A percentile compares a stretch with the other conserved stretches of the same genome.
These are phyloP conservation scores for Lizonia empirigonia DNA, from an alignment of 2,329 filamentous ascomycete genomes.

Conservation along the genomic window DNA sequence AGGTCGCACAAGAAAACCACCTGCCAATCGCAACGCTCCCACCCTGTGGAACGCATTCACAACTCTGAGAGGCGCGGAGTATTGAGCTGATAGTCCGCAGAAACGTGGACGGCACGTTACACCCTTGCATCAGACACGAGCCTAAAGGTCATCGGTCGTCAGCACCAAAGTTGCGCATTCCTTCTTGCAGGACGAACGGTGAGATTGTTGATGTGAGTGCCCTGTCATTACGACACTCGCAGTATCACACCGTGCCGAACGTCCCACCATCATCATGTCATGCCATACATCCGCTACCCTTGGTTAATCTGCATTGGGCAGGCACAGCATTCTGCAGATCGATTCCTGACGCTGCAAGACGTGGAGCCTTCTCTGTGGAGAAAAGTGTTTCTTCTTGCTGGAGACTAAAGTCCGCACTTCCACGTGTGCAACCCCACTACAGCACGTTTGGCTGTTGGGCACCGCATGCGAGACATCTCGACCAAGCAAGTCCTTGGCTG, in stretches of 20 bases:
- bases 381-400: background rate
- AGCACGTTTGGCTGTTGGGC: conserved; percentile 28
- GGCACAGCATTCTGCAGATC: conserved; percentile 2
- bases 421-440: conserved; percentile 35
- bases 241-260: background rate
- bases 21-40: conserved; percentile 33
- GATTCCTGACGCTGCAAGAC: conserved; percentile 1
- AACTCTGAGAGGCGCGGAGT: conserved; percentile 35
- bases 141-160: conserved; percentile 21
- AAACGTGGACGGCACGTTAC: conserved; percentile 46
- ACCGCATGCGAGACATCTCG: conserved; percentile 43
- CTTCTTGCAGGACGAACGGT: conserved; percentile 1
- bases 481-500: conserved; percentile 34
- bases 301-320: conserved; percentile 1
- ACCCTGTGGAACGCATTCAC: conserved; percentile 27
- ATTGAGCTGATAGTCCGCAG: conserved; percentile 36
- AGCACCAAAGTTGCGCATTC: conserved; percentile 11
- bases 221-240: background rate
- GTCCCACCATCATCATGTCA: background rate
- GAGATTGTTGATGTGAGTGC: conserved; percentile 1
- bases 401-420: conserved; percentile 22
- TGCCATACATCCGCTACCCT: background rate
- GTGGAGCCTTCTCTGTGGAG: background rate
- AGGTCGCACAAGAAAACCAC: conserved; percentile 12
- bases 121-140: conserved; percentile 35